These are phyloP conservation scores for Colletotrichum sp. DNA, from an alignment of 2,329 filamentous ascomycete genomes.

Conservation along the genomic window DNA sequence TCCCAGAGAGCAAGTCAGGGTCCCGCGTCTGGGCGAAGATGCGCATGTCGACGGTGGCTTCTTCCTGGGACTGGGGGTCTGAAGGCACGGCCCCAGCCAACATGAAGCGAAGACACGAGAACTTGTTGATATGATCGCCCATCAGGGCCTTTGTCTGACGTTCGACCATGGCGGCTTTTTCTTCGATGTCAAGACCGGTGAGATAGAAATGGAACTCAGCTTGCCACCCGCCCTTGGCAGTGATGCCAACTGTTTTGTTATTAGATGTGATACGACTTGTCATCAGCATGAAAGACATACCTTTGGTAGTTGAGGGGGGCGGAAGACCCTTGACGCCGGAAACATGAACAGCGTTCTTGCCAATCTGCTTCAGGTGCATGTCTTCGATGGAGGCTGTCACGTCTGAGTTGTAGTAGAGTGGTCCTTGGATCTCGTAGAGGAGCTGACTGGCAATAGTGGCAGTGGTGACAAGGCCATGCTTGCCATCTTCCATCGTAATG, in stretches of 20 bases:
- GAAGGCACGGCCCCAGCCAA: slow-evolving; percentile 26
- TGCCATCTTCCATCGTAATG: slow-evolving; percentile 4
- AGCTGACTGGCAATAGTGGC: slow-evolving; percentile 48
- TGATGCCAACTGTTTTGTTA: slow-evolving; percentile 43
- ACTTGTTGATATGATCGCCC: slow-evolving; percentile 39
- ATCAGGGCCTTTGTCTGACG: slow-evolving; percentile 49
- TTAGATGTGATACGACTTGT: background rate
- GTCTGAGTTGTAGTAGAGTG: slow-evolving; percentile 52
- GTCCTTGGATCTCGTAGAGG: slow-evolving; percentile 53
- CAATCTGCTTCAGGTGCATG: slow-evolving; percentile 38
- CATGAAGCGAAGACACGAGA: slow-evolving; percentile 57
- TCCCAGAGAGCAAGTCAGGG: slow-evolving; percentile 21
- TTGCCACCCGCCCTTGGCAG: slow-evolving; percentile 53
- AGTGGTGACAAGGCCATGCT: slow-evolving; percentile 43
- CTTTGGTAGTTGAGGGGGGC: background rate
- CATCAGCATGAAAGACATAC: background rate
- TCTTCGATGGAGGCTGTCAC: slow-evolving; percentile 46
- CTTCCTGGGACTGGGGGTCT: slow-evolving; percentile 45
- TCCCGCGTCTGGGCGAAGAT: slow-evolving; percentile 45
- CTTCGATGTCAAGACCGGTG: slow-evolving; percentile 49
- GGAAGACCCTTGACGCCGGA: slow-evolving; percentile 41
- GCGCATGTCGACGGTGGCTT: slow-evolving; percentile 49
- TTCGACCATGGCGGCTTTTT: slow-evolving; percentile 56
- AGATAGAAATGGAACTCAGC: slow-evolving; percentile 49
- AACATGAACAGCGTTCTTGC: slow-evolving; percentile 40